Base-by-base conservation (phyloP, 768 basidiomycete species). In the Pleurotus pulmonarius region DNA sequence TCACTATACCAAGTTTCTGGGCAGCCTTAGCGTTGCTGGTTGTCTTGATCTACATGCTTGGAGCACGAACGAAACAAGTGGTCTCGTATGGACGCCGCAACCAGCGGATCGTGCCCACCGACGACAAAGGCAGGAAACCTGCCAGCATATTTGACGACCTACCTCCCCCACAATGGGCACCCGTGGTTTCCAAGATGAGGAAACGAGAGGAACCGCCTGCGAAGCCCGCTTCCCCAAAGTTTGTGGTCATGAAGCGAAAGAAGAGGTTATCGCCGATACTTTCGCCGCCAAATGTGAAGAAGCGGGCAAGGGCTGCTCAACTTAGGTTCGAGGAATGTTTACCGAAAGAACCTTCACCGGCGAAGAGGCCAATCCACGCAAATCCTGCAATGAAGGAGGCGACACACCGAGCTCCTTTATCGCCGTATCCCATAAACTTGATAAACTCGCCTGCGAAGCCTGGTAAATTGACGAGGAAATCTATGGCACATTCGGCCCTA, bases 41-140 rank as follows among this genome's bases (percentile, higher is more conserved):
- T 38, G 41, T 29, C 41, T 16, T 53, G 16, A 22, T 53, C 18
- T 53, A 51, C 60, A 87, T 87, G 86, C 74, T 86, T 15, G 76
- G 83, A 22, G 62, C 80, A 57, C 80, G 75, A 61, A 88, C 87
- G 5, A 87, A 85, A 65, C 83, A 85, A 63, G 78, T 88, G 47
- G 80, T 76, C 51, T 72, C 83, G 18, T 88, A 88, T 61, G 87
- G 87, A 18, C 81, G 82, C 61, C 82, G 86, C 58, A 74, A 74
- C 40, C 78, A 79, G 53, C 83, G 87, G 39, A 76, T 87, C n/a
- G 74, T 88, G 56, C 75, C 73, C 43, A 73, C 75, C 47, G 67
- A 71, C 53, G 67, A 68, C 55, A 67, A 66, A 51, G 59, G 61
- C 29, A 69, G 66, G 22, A 65, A 47, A 54, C 67, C 63, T 22